phyloP scores from a whole-genome alignment of 139 green algal genomes.

The Tetradesmus lagerheimii region DNA sequence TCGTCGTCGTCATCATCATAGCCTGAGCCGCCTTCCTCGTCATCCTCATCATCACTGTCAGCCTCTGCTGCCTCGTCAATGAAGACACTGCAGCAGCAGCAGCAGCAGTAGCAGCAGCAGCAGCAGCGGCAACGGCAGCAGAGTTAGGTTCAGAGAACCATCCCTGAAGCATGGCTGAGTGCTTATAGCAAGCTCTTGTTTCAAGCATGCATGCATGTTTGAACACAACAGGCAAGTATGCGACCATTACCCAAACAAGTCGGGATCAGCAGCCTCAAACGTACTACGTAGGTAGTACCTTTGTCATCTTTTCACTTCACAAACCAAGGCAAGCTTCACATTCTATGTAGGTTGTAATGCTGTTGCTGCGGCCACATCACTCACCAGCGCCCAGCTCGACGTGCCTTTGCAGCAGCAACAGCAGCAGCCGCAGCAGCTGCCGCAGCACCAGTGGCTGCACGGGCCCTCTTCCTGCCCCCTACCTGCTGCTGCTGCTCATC shows the following conservation, averaged over 20 bases:
- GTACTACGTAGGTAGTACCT: too few species aligned
- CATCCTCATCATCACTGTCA: background rate
- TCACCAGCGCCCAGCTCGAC: constrained; percentile 8
- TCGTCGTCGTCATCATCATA: constrained; percentile 27
- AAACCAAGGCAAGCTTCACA: too few species aligned
- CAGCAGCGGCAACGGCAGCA: background rate
- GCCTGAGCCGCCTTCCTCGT: background rate
- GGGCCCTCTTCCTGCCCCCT: background rate
- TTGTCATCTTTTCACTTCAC: too few species aligned
- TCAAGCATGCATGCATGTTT: too few species aligned
- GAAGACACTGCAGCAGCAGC: constrained; percentile 6
- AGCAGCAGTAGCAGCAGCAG: constrained; percentile 9
- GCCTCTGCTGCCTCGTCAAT: constrained; percentile 24
- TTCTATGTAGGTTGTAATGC: too few species aligned
- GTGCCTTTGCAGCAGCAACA: background rate
- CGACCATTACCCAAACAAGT: too few species aligned
- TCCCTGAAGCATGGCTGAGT: background rate
- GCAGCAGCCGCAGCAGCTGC: constrained; percentile 12
- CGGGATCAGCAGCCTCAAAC: too few species aligned
- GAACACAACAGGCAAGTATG: too few species aligned
- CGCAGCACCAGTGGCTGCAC: background rate
- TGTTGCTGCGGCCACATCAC: background rate
- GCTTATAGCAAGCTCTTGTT: too few species aligned
- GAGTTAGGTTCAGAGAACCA: too few species aligned
- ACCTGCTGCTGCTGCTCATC: constrained; percentile 9